A percentile compares a stretch with the other conserved stretches of the same genome.
Evolutionary conservation across 371 early-diverging fungal genomes (phyloP).

Genomic region (Lichtheimia corymbifera): DNA sequence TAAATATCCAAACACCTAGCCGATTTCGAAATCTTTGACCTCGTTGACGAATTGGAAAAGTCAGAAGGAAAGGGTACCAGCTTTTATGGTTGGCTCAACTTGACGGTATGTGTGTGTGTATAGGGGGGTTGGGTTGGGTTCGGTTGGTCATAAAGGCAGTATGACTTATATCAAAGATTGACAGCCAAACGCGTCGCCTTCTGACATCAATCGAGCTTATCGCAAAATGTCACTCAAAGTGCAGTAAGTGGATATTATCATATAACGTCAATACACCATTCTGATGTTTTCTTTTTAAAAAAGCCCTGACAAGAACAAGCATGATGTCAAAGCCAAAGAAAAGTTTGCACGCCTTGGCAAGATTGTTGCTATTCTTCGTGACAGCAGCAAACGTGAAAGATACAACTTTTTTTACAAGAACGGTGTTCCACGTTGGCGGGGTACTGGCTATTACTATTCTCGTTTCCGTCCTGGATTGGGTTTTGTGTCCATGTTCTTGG

Average conservation of each 20-base stretch:
- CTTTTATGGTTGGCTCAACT: conserved; percentile 62
- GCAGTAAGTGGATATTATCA: conserved; percentile 66
- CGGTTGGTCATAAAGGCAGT: background rate
- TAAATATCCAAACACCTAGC: background rate
- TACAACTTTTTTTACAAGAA: conserved; percentile 86
- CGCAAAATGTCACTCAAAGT: conserved; percentile 89
- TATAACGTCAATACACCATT: no score
- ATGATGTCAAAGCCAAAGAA: conserved; percentile 53
- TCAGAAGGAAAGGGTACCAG: conserved; percentile 63
- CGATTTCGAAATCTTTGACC: conserved; percentile 86
- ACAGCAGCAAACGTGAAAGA: conserved; percentile 65
- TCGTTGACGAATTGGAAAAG: conserved; percentile 76
- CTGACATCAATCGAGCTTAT: conserved; percentile 84
- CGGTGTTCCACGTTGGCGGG: conserved; percentile 89
- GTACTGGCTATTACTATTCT: conserved; percentile 78
- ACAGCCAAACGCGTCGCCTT: conserved; percentile 64
- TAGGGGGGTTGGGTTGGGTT: background rate
- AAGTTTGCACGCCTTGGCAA: conserved; percentile 70
- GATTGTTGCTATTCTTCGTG: conserved; percentile 70
- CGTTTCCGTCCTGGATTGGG: conserved; percentile 82
- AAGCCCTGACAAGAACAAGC: conserved; percentile 79
- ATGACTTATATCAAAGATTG: conserved; percentile 1
- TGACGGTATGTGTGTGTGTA: conserved; percentile 32
- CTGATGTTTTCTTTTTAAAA: background rate
- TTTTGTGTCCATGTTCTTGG: conserved; percentile 58